These are phyloP conservation scores for Teunomyces funiuensis DNA, from an alignment of 805 yeast genomes.

Conservation along the genomic window DNA sequence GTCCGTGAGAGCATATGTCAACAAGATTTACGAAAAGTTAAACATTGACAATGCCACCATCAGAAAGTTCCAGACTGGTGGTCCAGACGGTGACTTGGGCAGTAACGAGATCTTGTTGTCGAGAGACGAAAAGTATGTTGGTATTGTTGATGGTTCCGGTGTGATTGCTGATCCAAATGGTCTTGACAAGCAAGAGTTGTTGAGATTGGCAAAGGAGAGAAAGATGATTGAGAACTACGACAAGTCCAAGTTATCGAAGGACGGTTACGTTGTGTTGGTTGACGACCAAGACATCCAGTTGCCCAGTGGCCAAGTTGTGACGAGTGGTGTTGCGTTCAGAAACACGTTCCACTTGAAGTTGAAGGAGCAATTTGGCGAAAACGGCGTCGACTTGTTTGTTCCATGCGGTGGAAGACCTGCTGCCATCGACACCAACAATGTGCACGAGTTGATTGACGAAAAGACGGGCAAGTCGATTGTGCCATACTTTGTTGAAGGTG, in stretches of 20 bases:
- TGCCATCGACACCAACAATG: slow-evolving; percentile 86
- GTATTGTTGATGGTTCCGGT: slow-evolving; percentile 93
- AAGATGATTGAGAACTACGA: slow-evolving; percentile 72
- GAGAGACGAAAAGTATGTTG: slow-evolving; percentile 78
- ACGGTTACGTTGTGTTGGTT: slow-evolving; percentile 80
- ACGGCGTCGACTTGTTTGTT: slow-evolving; percentile 78
- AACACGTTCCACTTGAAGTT: slow-evolving; percentile 82
- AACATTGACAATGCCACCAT: slow-evolving; percentile 57
- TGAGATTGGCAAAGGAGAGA: slow-evolving; percentile 75
- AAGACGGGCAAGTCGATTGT: slow-evolving; percentile 74
- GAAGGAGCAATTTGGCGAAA: slow-evolving; percentile 57
- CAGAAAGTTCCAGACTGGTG: slow-evolving; percentile 93
- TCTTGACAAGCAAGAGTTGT: slow-evolving; percentile 73
- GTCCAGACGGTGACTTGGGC: slow-evolving; percentile 98
- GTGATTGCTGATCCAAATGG: slow-evolving; percentile 92
- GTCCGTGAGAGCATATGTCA: slow-evolving; percentile 89
- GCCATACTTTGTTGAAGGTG: slow-evolving; percentile 95
- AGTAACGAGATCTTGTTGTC: slow-evolving; percentile 91
- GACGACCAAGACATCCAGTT: slow-evolving; percentile 78
- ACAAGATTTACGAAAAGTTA: slow-evolving; percentile 80
- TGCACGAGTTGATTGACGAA: slow-evolving; percentile 64
- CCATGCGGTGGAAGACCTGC: slow-evolving; percentile 99
- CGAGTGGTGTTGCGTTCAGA: slow-evolving; percentile 87
- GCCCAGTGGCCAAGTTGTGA: slow-evolving; percentile 73
- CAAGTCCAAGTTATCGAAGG: slow-evolving; percentile 58